These are phyloP conservation scores for Breviolum minutum DNA, from an alignment of 73 alveolate species.

Conservation along the genomic window DNA sequence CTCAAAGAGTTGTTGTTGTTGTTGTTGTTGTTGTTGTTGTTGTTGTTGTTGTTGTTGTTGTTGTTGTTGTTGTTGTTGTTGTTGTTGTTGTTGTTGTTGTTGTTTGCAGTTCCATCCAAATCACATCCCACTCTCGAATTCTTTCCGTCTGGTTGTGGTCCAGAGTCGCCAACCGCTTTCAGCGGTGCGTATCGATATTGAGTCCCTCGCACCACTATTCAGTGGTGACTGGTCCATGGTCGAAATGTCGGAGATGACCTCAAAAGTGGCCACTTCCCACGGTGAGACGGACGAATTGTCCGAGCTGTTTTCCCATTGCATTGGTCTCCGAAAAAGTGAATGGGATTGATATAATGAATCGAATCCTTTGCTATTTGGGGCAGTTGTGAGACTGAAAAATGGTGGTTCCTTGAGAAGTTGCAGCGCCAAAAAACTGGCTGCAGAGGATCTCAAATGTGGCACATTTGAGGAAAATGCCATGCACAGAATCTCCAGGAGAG, in stretches of 20 bases:
- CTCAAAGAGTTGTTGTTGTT: too few species aligned
- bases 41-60: too few species aligned
- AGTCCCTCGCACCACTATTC: constrained; percentile 16
- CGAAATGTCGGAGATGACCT: background rate
- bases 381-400: background rate
- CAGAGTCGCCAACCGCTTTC: constrained; percentile 7
- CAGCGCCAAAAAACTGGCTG: background rate
- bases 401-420: background rate
- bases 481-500: background rate
- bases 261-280: background rate
- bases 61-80: too few species aligned
- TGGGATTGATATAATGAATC: background rate
- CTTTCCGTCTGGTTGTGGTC: too few species aligned
- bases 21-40: too few species aligned
- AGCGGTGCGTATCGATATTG: background rate
- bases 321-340: background rate
- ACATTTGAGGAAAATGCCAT: constrained; percentile 17
- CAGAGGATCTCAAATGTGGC: background rate
- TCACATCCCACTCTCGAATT: too few species aligned
- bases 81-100: too few species aligned
- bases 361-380: background rate
- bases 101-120: too few species aligned
- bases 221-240: background rate
- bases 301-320: background rate
- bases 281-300: constrained; percentile 21